Conservation (phyloP, 2,329 filamentous ascomycete species). For the Pseudogymnoascus sp. region DNA sequence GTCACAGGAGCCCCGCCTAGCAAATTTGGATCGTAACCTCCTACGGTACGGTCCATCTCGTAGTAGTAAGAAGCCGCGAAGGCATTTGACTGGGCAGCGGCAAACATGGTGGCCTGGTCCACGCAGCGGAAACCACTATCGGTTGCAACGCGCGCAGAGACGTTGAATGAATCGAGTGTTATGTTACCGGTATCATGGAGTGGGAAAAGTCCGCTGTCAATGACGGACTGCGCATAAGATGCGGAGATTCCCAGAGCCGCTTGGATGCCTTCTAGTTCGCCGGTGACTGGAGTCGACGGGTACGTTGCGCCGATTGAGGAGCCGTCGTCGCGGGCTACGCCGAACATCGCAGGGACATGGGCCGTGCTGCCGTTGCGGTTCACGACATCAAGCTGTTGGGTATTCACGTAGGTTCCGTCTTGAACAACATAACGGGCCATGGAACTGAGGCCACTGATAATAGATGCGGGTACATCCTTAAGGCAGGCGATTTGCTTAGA, state of each 20-base stretch:
- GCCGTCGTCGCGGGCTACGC: conserved; percentile 42
- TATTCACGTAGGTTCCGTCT: conserved; percentile 45
- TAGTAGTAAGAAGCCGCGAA: conserved; percentile 45
- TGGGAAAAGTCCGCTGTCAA: conserved; percentile 42
- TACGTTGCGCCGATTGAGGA: conserved; percentile 41
- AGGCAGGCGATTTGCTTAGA: conserved; percentile 41
- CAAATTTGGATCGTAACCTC: conserved; percentile 44
- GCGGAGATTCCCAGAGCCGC: conserved; percentile 39
- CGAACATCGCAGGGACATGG: conserved; percentile 46
- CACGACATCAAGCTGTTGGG: conserved; percentile 38
- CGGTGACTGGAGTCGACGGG: conserved; percentile 36
- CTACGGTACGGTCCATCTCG: conserved; percentile 42
- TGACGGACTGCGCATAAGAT: conserved; percentile 35
- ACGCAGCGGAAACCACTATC: conserved; percentile 49
- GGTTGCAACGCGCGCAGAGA: conserved; percentile 44
- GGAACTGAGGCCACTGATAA: not conserved
- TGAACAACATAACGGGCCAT: conserved; percentile 45
- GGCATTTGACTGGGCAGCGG: conserved; percentile 32
- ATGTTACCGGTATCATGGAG: conserved; percentile 41
- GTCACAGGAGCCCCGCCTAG: conserved; percentile 38
- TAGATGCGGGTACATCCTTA: conserved; percentile 32
- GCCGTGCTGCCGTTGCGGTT: conserved; percentile 38
- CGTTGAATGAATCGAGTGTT: conserved; percentile 48
- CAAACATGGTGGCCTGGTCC: conserved; percentile 48
- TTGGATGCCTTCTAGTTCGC: conserved; percentile 36